These are phyloP conservation scores for Leishmania turanica DNA, from an alignment of 208 protist genomes.

Conservation along the genomic window DNA sequence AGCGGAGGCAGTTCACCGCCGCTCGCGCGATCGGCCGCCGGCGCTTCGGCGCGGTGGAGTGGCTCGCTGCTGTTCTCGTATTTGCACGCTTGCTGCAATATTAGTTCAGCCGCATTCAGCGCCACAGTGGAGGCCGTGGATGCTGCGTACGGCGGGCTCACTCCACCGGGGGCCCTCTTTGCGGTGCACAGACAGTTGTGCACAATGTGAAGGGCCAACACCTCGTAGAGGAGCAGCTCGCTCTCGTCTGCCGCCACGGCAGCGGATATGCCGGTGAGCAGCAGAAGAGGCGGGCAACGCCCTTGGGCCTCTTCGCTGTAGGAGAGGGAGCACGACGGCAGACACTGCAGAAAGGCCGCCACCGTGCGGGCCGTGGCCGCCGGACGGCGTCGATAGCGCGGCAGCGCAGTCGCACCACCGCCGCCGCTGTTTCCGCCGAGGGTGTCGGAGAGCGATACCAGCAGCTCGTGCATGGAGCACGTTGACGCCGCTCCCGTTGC, in stretches of 20 bases:
- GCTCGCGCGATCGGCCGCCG: not conserved
- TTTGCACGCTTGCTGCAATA: not conserved
- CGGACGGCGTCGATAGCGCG: slow-evolving; percentile 2
- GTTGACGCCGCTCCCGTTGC: not conserved
- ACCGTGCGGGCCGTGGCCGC: slow-evolving; percentile 5
- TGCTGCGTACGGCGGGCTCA: not conserved
- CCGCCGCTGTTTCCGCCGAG: slow-evolving; percentile 1
- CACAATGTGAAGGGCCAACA: slow-evolving; percentile 23
- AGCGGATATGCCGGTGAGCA: slow-evolving; percentile 17
- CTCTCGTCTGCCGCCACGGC: not conserved
- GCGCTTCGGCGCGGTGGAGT: not conserved
- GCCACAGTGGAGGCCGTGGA: not conserved
- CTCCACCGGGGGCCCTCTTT: not conserved
- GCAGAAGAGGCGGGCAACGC: slow-evolving; percentile 13
- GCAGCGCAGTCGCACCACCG: not conserved
- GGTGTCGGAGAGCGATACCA: not conserved
- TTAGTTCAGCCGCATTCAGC: not conserved
- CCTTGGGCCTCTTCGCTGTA: slow-evolving; percentile 20
- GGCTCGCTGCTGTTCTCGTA: not conserved
- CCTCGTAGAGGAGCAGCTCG: slow-evolving; percentile 20
- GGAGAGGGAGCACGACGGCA: slow-evolving; percentile 6
- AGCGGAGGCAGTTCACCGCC: not conserved
- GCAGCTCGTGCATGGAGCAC: slow-evolving; percentile 8
- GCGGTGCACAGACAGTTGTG: slow-evolving; percentile 22
- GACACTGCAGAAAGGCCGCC: slow-evolving; percentile 6